A percentile compares a stretch with the other conserved stretches of the same genome.
Evolutionary conservation across 441 rosid genomes (phyloP).

Genomic region (Viola pubescens): DNA sequence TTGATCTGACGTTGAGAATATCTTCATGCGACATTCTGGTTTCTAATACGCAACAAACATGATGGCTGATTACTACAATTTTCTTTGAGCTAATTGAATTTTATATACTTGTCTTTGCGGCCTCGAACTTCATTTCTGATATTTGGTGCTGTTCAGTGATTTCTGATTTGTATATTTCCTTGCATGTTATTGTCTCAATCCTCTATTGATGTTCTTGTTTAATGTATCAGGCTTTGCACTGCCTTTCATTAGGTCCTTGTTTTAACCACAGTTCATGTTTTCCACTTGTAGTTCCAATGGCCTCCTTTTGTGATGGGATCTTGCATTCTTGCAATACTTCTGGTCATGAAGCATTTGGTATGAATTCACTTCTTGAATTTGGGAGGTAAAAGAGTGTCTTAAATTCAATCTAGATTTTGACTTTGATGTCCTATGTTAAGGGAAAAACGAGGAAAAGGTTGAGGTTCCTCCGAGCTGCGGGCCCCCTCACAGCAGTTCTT

Average conservation of each 20-base stretch:
- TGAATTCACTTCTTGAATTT: slow-evolving; percentile 11
- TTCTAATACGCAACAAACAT: too few relatives aligned
- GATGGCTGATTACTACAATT: too few relatives aligned
- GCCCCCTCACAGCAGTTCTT: slow-evolving; percentile 87
- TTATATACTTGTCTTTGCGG: too few relatives aligned
- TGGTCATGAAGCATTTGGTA: slow-evolving; percentile 91
- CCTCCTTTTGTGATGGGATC: slow-evolving; percentile 98
- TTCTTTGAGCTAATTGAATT: too few relatives aligned
- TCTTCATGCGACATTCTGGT: too few relatives aligned
- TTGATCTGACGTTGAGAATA: too few relatives aligned
- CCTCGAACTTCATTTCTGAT: slow-evolving; percentile 3
- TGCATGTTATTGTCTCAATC: not conserved
- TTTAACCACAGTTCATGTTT: slow-evolving; percentile 49
- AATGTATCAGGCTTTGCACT: slow-evolving; percentile 17
- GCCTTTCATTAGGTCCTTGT: slow-evolving; percentile 33
- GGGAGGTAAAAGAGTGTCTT: not conserved
- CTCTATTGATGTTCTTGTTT: slow-evolving; percentile 10
- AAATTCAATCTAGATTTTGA: slow-evolving; percentile 6
- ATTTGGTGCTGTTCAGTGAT: not conserved
- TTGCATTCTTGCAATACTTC: slow-evolving; percentile 61
- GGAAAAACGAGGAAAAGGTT: slow-evolving; percentile 81
- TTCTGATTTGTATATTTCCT: slow-evolving; percentile 6
- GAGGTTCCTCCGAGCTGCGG: slow-evolving; percentile 78
- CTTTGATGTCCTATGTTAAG: slow-evolving; percentile 37
- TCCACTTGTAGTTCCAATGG: slow-evolving; percentile 92